These are phyloP conservation scores for Syncephalis plumigaleata DNA, from an alignment of 371 early-diverging fungal genomes.

Conservation along the genomic window DNA sequence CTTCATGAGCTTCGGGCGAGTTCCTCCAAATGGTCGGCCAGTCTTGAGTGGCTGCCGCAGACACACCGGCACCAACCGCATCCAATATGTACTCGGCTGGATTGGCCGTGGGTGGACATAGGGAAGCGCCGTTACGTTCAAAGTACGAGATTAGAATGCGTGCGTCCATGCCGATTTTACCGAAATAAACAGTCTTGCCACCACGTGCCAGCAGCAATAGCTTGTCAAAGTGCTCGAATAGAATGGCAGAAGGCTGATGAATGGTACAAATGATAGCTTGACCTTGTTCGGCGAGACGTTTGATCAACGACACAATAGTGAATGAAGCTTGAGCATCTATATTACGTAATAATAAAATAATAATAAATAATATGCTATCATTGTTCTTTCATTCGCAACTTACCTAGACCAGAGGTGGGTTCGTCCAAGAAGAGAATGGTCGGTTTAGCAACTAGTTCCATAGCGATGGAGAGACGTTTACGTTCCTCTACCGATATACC, in stretches of 20 bases:
- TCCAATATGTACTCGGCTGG: conserved; percentile 58
- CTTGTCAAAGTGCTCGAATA: conserved; percentile 70
- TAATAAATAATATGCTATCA: too few relatives aligned
- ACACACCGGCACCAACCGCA: conserved; percentile 40
- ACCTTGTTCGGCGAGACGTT: conserved; percentile 46
- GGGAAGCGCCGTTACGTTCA: conserved; percentile 37
- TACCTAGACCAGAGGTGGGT: conserved; percentile 63
- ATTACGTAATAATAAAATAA: too few relatives aligned
- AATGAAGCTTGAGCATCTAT: conserved; percentile 38
- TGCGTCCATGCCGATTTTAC: conserved; percentile 41
- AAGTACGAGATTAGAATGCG: conserved; percentile 35
- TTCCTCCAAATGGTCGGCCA: conserved; percentile 41
- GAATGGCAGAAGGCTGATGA: conserved; percentile 68
- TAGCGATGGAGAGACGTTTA: conserved; percentile 33
- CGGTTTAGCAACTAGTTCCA: conserved; percentile 60
- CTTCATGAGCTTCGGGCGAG: conserved; percentile 10
- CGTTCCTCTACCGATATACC: conserved; percentile 37
- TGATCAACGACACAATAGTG: conserved; percentile 55
- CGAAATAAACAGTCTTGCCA: conserved; percentile 63
- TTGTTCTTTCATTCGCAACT: too few relatives aligned
- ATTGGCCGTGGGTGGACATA: conserved; percentile 34
- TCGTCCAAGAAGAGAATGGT: conserved; percentile 71
- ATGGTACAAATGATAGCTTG: conserved; percentile 64
- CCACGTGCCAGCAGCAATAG: conserved; percentile 61
- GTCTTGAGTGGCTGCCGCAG: conserved; percentile 16